phyloP scores from a whole-genome alignment of 306 rosid species.

The Erythrophleum fordii region DNA sequence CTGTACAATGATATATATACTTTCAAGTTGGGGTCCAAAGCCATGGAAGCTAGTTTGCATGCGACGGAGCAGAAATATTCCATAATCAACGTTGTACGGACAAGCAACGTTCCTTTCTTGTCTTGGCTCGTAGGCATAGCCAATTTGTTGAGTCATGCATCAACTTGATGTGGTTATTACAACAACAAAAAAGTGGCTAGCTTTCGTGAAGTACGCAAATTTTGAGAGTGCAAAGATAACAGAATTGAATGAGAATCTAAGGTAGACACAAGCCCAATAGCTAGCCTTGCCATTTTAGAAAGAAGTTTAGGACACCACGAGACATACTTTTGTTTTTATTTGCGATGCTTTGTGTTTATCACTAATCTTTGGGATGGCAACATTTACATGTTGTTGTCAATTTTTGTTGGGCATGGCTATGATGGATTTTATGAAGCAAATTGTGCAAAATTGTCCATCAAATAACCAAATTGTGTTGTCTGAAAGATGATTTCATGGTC shows the following conservation, averaged over 20 bases:
- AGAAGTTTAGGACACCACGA: neutral
- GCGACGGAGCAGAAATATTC: neutral
- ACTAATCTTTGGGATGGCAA: neutral
- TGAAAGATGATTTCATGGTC: neutral
- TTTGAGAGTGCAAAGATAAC: conserved; percentile 17
- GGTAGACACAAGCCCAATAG: neutral
- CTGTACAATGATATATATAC: neutral
- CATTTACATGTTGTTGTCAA: neutral
- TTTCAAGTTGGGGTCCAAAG: conserved; percentile 43
- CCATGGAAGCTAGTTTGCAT: conserved; percentile 30
- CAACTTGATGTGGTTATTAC: conserved; percentile 5
- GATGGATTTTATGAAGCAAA: conserved; percentile 12
- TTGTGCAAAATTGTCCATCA: conserved; percentile 22
- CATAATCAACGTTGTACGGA: neutral
- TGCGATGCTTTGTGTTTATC: neutral
- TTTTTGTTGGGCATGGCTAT: conserved; percentile 17
- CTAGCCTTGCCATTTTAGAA: neutral
- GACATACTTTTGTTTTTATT: neutral
- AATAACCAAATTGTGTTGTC: conserved; percentile 32
- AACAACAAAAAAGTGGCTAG: neutral
- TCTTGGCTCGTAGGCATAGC: conserved; percentile 5
- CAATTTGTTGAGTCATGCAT: conserved; percentile 32
- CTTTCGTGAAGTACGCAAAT: neutral
- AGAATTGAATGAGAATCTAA: neutral
- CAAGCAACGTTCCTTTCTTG: conserved; percentile 1